phyloP scores from a whole-genome alignment of 768 basidiomycete species.

The Terana coerulea region DNA sequence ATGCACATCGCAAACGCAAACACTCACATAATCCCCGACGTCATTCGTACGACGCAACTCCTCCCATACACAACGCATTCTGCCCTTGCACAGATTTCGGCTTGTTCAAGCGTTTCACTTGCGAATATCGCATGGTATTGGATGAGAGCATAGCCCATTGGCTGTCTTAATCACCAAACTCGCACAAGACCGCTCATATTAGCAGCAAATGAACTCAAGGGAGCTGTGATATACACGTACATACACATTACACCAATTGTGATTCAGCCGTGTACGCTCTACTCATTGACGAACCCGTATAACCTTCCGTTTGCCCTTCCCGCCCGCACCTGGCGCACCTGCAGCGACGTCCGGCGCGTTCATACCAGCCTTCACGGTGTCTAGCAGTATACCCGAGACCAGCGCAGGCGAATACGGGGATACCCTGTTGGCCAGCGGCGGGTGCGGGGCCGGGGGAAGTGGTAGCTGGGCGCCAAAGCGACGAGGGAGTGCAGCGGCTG shows the following conservation, averaged over 20 bases:
- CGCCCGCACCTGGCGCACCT: slow-evolving; percentile 35
- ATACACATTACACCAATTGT: slow-evolving; percentile 3
- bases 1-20: too few relatives aligned
- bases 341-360: slow-evolving; percentile 48
- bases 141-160: too few relatives aligned
- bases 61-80: too few relatives aligned
- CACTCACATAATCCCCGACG: too few relatives aligned
- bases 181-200: too few relatives aligned
- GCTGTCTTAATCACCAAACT: too few relatives aligned
- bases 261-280: neutral
- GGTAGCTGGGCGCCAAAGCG: slow-evolving; percentile 43
- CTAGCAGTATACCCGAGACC: slow-evolving; percentile 72
- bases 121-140: too few relatives aligned
- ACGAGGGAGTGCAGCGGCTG: slow-evolving; percentile 18
- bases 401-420: slow-evolving; percentile 80
- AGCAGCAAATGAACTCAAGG: neutral
- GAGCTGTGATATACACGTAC: neutral
- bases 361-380: slow-evolving; percentile 85
- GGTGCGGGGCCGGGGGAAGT: slow-evolving; percentile 72
- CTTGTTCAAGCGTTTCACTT: too few relatives aligned
- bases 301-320: slow-evolving; percentile 80
- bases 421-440: slow-evolving; percentile 66
- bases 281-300: slow-evolving; percentile 62
- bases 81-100: too few relatives aligned
- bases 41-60: too few relatives aligned